phyloP scores from a whole-genome alignment of 352 stramenopile species.

The Phytopythium montanum region DNA sequence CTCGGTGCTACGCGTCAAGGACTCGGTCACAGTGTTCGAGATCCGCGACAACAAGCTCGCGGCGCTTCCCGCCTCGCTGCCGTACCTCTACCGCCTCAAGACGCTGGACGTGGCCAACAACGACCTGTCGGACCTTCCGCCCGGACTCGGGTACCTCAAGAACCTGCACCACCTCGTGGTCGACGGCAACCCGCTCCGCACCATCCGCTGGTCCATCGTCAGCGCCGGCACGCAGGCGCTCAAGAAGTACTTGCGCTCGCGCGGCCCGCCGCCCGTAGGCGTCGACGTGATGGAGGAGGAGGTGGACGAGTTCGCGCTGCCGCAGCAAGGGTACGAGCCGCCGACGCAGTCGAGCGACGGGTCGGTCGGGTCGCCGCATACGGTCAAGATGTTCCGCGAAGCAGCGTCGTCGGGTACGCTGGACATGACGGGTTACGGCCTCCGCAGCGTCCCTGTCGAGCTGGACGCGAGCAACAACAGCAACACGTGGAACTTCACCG shows the following conservation, averaged over 20 bases:
- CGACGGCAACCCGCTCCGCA: constrained; percentile 70
- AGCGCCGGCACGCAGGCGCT: constrained; percentile 65
- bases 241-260: constrained; percentile 83
- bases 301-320: constrained; percentile 48
- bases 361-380: constrained; percentile 5
- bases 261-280: constrained; percentile 45
- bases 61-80: constrained; percentile 45
- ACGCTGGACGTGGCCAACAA: constrained; percentile 84
- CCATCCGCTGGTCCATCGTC: constrained; percentile 63
- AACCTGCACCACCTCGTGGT: constrained; percentile 73
- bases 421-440: constrained; percentile 33
- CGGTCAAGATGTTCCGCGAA: constrained; percentile 42
- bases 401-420: constrained; percentile 52
- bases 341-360: background rate
- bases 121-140: constrained; percentile 68
- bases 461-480: constrained; percentile 11
- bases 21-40: constrained; percentile 73
- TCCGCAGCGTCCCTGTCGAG: constrained; percentile 27
- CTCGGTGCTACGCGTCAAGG: constrained; percentile 54
- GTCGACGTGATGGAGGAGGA: constrained; percentile 71
- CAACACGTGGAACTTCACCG: constrained; percentile 31
- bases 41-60: constrained; percentile 80
- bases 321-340: constrained; percentile 1
- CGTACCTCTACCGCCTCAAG: constrained; percentile 62
- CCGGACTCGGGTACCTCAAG: constrained; percentile 74